A percentile compares a stretch with the other conserved stretches of the same genome.
These are phyloP conservation scores for Trichoderma pleuroti DNA, from an alignment of 2,329 filamentous ascomycete species.

Conservation along the genomic window DNA sequence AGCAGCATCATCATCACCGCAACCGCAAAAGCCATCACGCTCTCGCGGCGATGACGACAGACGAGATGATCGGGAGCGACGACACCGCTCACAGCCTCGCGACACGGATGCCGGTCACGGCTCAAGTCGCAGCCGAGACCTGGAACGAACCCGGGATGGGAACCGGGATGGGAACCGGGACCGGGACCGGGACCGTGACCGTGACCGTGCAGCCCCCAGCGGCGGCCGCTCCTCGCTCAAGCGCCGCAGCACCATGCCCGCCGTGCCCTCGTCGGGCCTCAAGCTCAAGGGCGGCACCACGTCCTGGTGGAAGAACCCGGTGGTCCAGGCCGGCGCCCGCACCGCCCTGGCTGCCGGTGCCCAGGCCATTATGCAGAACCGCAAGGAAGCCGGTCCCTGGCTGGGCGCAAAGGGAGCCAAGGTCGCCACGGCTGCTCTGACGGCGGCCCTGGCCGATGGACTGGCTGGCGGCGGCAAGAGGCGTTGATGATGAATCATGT, in stretches of 20 bases:
- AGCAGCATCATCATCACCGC: not conserved
- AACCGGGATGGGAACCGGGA: not conserved
- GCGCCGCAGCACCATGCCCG: slow-evolving; percentile 34
- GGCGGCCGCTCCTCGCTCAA: not conserved
- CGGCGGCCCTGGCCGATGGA: slow-evolving; percentile 47
- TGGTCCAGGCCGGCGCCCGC: slow-evolving; percentile 41
- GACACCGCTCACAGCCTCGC: slow-evolving; percentile 8
- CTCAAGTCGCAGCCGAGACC: not conserved
- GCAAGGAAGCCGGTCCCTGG: slow-evolving; percentile 45
- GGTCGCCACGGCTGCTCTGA: slow-evolving; percentile 47
- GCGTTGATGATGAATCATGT: slow-evolving; percentile 27
- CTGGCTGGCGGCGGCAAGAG: slow-evolving; percentile 37
- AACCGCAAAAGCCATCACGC: not conserved
- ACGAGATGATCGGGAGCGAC: not conserved
- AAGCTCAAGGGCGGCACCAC: slow-evolving; percentile 24
- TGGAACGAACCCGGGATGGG: not conserved
- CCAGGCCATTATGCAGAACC: slow-evolving; percentile 45
- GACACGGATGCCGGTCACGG: not conserved
- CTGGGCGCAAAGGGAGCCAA: slow-evolving; percentile 47
- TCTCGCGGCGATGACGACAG: slow-evolving; percentile 8
- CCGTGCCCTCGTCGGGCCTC: slow-evolving; percentile 8
- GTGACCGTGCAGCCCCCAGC: not conserved
- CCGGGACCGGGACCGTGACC: not conserved
- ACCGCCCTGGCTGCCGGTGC: slow-evolving; percentile 48
- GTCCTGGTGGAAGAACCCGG: slow-evolving; percentile 38